phyloP scores from a whole-genome alignment of 169 alveolate genomes.

The Perkinsus marinus region DNA sequence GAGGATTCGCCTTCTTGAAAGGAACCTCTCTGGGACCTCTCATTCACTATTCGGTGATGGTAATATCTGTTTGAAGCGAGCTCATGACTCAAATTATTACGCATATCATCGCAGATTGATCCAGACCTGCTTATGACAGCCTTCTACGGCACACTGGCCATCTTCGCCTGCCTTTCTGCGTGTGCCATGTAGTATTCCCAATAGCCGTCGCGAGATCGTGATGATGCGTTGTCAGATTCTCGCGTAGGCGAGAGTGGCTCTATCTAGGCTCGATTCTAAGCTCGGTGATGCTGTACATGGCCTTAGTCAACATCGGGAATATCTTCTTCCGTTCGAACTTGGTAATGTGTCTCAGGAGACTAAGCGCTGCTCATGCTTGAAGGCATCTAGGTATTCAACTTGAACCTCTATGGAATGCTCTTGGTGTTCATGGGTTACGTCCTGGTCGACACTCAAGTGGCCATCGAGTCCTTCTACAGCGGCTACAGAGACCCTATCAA shows the following conservation, averaged over 20 bases:
- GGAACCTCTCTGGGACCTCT: not conserved
- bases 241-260: not conserved
- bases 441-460: constrained; percentile 8
- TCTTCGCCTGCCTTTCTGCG: not conserved
- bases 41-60: not conserved
- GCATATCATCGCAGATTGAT: not conserved
- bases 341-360: not conserved
- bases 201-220: not conserved
- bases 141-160: not conserved
- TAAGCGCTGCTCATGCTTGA: not conserved
- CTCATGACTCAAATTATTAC: not conserved
- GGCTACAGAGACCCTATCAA: constrained; percentile 2
- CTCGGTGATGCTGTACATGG: not conserved
- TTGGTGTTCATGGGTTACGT: constrained; percentile 8
- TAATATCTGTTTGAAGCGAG: not conserved
- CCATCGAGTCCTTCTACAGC: constrained; percentile 1
- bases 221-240: not conserved
- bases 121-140: not conserved
- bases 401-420: constrained; percentile 4
- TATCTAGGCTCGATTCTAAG: not conserved
- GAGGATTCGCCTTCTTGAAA: not conserved
- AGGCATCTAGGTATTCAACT: not conserved
- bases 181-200: not conserved
- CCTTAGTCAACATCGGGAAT: not conserved
- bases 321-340: not conserved